Base-by-base conservation (phyloP, 805 yeast genomes). In the Candida saitoana region DNA sequence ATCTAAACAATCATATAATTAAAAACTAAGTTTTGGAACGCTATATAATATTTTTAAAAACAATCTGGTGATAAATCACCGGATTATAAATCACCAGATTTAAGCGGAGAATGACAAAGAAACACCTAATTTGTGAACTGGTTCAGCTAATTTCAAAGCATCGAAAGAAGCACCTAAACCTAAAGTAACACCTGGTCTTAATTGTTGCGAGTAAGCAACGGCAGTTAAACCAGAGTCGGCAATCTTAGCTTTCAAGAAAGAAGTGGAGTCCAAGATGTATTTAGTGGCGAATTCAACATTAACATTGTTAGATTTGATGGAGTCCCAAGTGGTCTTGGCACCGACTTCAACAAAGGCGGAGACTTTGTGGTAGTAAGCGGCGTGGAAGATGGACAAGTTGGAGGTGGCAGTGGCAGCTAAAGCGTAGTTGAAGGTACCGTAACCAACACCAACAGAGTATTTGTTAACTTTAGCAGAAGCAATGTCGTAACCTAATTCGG, bases 121-220 rank as follows among this genome's bases (percentile, higher is more conserved):
- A 75, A 88, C 79, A 72, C 99, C 99, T 62, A 93, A 78, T 82
- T 93, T 90, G 83, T 93, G 99, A 62, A 93, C 96, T 52, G 96
- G 87, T 78, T 90, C 97, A 65, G 87, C 82, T 64, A 91, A 79
- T 71, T 91, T 86, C 71, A 90, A 80, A 60, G 97, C 95, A 71
- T 93, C 96, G 72, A 93, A 83, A 50, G 96, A 88, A 59, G 95
- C 86, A 79, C 99, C 99, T 53, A 93, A 79, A 69, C 99, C 99
- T 59, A 93, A 76, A 63, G 87, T 87, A 59, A 93, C 96, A 71
- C 97, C 97, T 49, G 95, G 95, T 77, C 91, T 87, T 69, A 93
- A 79, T 59, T 79, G 83, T 77, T 91, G 98, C 64, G 91, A 85
- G 84, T 90, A 93, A 50, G 96, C 78, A 60, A 93, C 74, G 53